Evolutionary conservation across 2,329 filamentous ascomycete genomes (phyloP), one percentile per base, ranked within the genome.

Genomic region (Botrytis galanthina): DNA sequence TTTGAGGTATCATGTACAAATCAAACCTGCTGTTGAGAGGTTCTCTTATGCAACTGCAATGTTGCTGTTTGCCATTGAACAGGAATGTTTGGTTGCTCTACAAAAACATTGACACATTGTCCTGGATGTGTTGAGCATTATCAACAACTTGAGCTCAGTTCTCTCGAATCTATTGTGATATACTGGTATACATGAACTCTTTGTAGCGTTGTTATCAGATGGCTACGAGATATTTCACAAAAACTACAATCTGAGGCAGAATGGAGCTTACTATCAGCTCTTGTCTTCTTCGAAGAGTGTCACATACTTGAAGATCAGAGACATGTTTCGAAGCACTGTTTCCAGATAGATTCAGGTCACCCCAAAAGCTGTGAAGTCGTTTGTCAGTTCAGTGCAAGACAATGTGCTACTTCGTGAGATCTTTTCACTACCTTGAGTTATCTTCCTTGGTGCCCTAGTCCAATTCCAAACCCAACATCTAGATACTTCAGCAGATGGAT

Each of bases 401-500:
- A 62, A 62, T 59, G 20, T 32, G 29, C 54, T 59, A 22, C 54
- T 59, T 59, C 6, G 4, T 22, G 22, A 6, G 9, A 20, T 20
- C 5, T 59, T 32, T 59, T 20, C 16, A 59, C 14, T 20, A 10
- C 3, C 16, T 20, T 59, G 29, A 59, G 16, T 6, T 22, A 9
- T 20, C 3, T 57, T 9, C 1, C 7, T 9, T 32, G n/a, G 14
- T 8, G 9, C 18, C 14, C 6, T 57, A 29, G 12, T 0, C 16
- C 14, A 32, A 8, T 9, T 57, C 3, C 14, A 18, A 8, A 7
- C 16, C 2, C 29, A 29, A 32, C 0, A 0, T 16, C 9, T 18
- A 29, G 6, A 57, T 1, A 32, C 6, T 16, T 9, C 1, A 32
- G 54, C 14, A 57, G 54, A 57, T 57, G 7, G 14, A 3, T 5